These are phyloP conservation scores for Neocallimastix lanati DNA, from an alignment of 192 early-diverging fungal species.

Conservation along the genomic window DNA sequence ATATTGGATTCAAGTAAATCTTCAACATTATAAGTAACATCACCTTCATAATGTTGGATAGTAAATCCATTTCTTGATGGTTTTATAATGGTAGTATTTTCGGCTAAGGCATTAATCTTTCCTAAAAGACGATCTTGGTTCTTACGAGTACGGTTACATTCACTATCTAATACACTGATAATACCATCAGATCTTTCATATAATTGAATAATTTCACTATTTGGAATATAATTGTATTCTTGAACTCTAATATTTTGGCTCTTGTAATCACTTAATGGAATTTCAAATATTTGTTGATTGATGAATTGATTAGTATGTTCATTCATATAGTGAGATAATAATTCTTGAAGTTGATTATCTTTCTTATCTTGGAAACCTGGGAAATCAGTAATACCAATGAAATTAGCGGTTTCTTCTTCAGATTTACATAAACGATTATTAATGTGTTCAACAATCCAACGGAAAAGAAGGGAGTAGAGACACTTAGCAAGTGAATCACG, in stretches of 20 bases:
- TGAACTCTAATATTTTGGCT: not conserved
- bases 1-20: constrained; percentile 60
- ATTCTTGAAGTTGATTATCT: not conserved
- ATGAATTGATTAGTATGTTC: not conserved
- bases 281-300: not conserved
- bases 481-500: constrained; percentile 61
- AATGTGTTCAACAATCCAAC: constrained; percentile 76
- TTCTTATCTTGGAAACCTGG: constrained; percentile 52
- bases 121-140: not conserved
- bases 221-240: not conserved
- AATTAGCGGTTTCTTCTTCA: constrained; percentile 53
- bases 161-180: not conserved
- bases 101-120: not conserved
- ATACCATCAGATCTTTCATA: not conserved
- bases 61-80: constrained; percentile 26
- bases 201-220: not conserved
- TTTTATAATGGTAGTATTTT: not conserved
- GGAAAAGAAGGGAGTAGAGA: constrained; percentile 66
- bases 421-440: constrained; percentile 65
- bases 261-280: not conserved
- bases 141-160: not conserved
- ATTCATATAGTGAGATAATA: not conserved
- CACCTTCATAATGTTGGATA: constrained; percentile 61
- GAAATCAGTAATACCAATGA: constrained; percentile 76
- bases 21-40: constrained; percentile 46